Base-by-base conservation (phyloP, 2,329 filamentous ascomycete species). In the Gnomoniopsis sp. region DNA sequence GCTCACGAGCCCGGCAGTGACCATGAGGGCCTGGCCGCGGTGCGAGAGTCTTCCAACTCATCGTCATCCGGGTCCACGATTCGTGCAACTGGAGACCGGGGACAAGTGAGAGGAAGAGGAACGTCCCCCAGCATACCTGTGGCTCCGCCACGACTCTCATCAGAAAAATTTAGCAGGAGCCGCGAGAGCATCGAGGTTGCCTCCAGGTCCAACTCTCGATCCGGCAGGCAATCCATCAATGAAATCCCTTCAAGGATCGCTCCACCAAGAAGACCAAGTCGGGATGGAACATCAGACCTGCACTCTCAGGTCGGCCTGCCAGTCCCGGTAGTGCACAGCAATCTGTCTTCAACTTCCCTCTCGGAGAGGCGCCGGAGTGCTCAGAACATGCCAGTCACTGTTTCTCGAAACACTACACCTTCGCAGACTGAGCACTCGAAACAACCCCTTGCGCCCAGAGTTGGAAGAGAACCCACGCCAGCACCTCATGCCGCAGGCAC, bases 51-150 rank as follows among this genome's bases (percentile, higher is more conserved):
- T 1, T 75, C 86, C 6, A 88, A 82, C 22, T 91, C 88, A 1
- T 91, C 88, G 0, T 91, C 88, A 0, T 90, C 88, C 6, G 84
- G 82, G 61, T 90, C 88, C 7, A 90, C 87, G 2, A 81, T 89
- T 10, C 80, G 85, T 36, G 80, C 76, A 17, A 79, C 77, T 23
- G 78, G 78, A 14, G 77, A 70, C 61, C 79, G 71, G 62, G 77
- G 70, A 21, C 78, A 75, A 60, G 79, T 75, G 65, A 75, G 74
- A 57, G 72, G 72, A 51, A 79, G 76, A 65, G 70, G 71, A 21
- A 66, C 81, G 4, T 72, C 77, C n/a, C 75, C 78, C 1, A 72
- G 77, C 7, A 79, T 84, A 12, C 83, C 82, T 12, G 89, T 81
- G 57, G 85, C 86, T 12, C 84, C 85, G 3, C 81, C 83, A 2